Percentiles rank a stretch among this genome's conserved stretches.
Evolutionary conservation across 345 rosid species (phyloP).

Genomic region (Adansonia digitata): DNA sequence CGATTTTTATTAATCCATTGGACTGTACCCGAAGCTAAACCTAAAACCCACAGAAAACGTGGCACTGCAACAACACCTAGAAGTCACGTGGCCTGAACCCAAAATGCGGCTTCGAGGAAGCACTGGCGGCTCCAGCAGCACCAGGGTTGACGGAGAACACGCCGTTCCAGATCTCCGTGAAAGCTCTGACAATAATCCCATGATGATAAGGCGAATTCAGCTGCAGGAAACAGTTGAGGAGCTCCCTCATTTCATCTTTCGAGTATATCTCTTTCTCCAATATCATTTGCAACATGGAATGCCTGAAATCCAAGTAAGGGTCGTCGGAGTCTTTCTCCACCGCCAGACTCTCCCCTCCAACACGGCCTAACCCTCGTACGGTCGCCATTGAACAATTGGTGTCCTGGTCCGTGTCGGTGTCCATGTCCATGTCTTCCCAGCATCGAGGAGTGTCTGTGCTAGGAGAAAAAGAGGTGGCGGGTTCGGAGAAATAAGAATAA

Average conservation of each 20-base stretch:
- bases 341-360: slow-evolving; percentile 66
- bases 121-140: neutral
- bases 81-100: slow-evolving; percentile 26
- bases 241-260: slow-evolving; percentile 71
- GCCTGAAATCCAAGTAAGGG: slow-evolving; percentile 82
- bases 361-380: slow-evolving; percentile 46
- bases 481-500: slow-evolving; percentile 3
- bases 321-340: slow-evolving; percentile 96
- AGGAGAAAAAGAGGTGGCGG: slow-evolving; percentile 38
- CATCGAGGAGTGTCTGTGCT: slow-evolving; percentile 18
- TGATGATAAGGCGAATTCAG: slow-evolving; percentile 77
- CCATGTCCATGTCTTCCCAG: slow-evolving; percentile 23
- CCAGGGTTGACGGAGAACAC: slow-evolving; percentile 44
- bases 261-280: slow-evolving; percentile 82
- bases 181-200: slow-evolving; percentile 74
- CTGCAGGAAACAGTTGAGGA: slow-evolving; percentile 75
- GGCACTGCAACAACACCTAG: neutral
- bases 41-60: neutral
- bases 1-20: slow-evolving; percentile 2
- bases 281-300: slow-evolving; percentile 96
- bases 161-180: slow-evolving; percentile 93
- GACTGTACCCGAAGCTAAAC: neutral
- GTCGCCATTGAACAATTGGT: slow-evolving; percentile 18
- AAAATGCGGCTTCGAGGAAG: slow-evolving; percentile 9
- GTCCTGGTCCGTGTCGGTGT: slow-evolving; percentile 17